Percentiles rank a stretch among this genome's conserved stretches.
These are phyloP conservation scores for Chaetoceros muelleri DNA, from an alignment of 108 stramenopile genomes.

Conservation along the genomic window DNA sequence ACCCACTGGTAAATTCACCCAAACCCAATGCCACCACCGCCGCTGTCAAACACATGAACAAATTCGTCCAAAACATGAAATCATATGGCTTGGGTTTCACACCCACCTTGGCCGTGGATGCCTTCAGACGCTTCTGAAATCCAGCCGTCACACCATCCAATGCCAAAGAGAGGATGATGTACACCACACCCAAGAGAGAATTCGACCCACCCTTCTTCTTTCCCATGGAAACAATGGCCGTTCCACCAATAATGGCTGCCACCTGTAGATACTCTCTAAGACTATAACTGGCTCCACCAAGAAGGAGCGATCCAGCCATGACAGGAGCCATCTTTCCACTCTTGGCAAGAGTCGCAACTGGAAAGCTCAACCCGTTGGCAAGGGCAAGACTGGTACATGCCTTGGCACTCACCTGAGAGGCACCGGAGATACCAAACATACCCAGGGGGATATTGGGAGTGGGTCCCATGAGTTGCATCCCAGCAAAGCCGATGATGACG, in stretches of 20 bases:
- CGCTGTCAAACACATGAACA: conserved; percentile 82
- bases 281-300: conserved; percentile 81
- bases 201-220: conserved; percentile 76
- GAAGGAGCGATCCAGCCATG: conserved; percentile 76
- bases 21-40: conserved; percentile 53
- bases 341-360: conserved; percentile 84
- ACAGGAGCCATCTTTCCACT: conserved; percentile 93
- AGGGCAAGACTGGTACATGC: conserved; percentile 83
- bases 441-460: conserved; percentile 69
- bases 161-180: conserved; percentile 67
- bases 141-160: conserved; percentile 88
- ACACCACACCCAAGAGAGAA: conserved; percentile 64
- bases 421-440: conserved; percentile 83
- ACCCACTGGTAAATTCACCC: conserved; percentile 63
- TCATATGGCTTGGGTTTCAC: conserved; percentile 89
- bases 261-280: conserved; percentile 83
- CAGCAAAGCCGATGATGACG: conserved; percentile 76
- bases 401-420: conserved; percentile 84
- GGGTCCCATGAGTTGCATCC: conserved; percentile 72
- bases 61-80: conserved; percentile 92
- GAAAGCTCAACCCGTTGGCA: conserved; percentile 79
- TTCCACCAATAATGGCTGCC: conserved; percentile 83
- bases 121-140: conserved; percentile 85
- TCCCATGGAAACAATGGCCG: conserved; percentile 82
- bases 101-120: conserved; percentile 75